Evolutionary conservation across 495 filamentous ascomycete species (phyloP), one percentile per base, ranked within the genome.

Genomic region (Geoglossum glabrum): DNA sequence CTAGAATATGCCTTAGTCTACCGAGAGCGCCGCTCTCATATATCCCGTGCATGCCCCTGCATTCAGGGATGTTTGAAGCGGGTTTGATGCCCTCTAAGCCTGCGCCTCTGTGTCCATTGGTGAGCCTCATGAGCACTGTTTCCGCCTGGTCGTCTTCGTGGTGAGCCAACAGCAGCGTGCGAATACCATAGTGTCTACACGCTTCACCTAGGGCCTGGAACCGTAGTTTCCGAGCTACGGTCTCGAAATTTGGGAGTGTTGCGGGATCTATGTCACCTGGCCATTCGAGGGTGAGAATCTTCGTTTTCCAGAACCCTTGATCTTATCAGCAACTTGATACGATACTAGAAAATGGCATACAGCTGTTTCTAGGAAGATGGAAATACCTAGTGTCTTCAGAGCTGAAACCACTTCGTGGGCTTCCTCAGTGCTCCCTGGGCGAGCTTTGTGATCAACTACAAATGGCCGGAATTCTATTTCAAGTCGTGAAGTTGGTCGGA

Each of bases 111-210:
- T 83, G 80, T 6, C 81, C 79, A 21, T 69, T 66, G 0, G 80
- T 68, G 40, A 96, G 64, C 46, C 88, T 73, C 79, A 84, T 81
- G 45, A 98, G 65, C 3, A 93, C 75, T 0, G 90, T 95, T 68
- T 98, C 92, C 38, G 86, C 85, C 62, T 85, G 81, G 65, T 97
- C 89, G 64, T 89, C 84, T 60, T 76, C 72, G 67, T 96, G 90
- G 66, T 98, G 90, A 7, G 82, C 90, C 34, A 87, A 68, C 1
- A 95, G 69, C 2, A 95, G 61, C 1, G 77, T 72, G 25, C 67
- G 64, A 27, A 84, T 75, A 0, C 65, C 55, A 6, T 66, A 43
- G 0, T 71, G 63, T 21, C 64, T 64, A 65, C 85, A 90, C 15
- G 74, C 75, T n/a, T 50, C 60, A 4, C 82, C 88, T 5, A 96